Conservation (phyloP, 164 flowering plant genomes). For the Chimonanthus praecox region DNA sequence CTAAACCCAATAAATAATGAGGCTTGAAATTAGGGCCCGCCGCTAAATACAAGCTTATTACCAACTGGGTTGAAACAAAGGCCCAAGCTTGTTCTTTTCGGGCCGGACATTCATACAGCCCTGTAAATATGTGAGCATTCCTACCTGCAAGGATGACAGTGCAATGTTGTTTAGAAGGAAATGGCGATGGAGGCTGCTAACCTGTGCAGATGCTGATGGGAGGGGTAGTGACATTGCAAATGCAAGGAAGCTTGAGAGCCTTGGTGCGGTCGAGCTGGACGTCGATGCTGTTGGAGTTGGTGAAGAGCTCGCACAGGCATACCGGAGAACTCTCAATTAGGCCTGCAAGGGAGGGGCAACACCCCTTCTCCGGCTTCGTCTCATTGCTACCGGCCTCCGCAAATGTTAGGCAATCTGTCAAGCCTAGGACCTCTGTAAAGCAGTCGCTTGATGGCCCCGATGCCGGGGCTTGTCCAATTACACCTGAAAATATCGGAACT, state of each 20-base stretch:
- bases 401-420: conserved; percentile 56
- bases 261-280: conserved; percentile 28
- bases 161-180: not conserved
- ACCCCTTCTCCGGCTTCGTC: conserved; percentile 47
- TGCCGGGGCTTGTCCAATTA: conserved; percentile 11
- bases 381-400: conserved; percentile 50
- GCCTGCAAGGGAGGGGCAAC: conserved; percentile 59
- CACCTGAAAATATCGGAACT: not conserved
- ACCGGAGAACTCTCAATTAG: conserved; percentile 46
- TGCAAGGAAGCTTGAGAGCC: conserved; percentile 53
- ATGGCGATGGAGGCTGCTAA: not conserved
- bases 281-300: conserved; percentile 23
- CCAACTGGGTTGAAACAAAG: too few relatives aligned
- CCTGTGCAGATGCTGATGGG: conserved; percentile 27
- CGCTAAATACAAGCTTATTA: too few relatives aligned
- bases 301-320: conserved; percentile 60
- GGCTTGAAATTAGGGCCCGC: too few relatives aligned
- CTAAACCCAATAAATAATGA: too few relatives aligned
- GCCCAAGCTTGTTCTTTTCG: too few relatives aligned
- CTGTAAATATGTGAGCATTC: too few relatives aligned
- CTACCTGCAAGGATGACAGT: too few relatives aligned
- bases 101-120: too few relatives aligned
- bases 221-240: conserved; percentile 46
- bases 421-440: conserved; percentile 20
- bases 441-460: conserved; percentile 31